phyloP scores from a whole-genome alignment of 345 rosid genomes.

The Populus ilicifolia region DNA sequence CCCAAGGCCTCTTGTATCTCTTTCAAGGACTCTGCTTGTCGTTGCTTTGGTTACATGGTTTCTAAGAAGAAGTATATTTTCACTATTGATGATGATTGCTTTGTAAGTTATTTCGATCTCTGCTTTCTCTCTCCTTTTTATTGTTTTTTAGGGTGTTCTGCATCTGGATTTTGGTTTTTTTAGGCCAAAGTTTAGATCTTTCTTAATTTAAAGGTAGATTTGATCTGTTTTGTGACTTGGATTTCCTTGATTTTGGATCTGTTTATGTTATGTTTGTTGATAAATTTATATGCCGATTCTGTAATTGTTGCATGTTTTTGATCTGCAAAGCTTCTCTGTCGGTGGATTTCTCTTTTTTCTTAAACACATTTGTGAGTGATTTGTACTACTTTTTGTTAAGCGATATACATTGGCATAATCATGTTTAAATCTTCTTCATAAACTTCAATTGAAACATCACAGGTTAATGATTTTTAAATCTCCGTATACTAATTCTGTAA shows the following conservation, averaged over 20 bases:
- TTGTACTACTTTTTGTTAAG: neutral
- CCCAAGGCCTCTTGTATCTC: constrained; percentile 96
- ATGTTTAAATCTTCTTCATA: neutral
- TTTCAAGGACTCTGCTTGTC: constrained; percentile 94
- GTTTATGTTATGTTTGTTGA: neutral
- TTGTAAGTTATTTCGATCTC: constrained; percentile 45
- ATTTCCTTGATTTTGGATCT: constrained; percentile 1
- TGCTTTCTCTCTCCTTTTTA: neutral
- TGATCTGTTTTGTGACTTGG: constrained; percentile 5
- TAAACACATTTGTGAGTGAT: neutral
- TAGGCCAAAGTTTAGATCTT: constrained; percentile 9
- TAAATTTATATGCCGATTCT: neutral
- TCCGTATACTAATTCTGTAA: neutral
- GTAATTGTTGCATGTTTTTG: neutral
- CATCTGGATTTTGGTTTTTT: constrained; percentile 9
- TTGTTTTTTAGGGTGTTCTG: neutral
- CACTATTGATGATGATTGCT: constrained; percentile 98
- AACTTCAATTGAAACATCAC: neutral
- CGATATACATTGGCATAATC: neutral
- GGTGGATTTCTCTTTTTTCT: neutral
- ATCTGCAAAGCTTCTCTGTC: neutral
- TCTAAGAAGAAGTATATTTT: constrained; percentile 96
- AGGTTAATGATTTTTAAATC: neutral
- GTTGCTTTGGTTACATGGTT: constrained; percentile 96
- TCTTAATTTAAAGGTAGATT: neutral